Evolutionary conservation across 345 rosid genomes (phyloP).

Genomic region (Noccaea bulbosa): DNA sequence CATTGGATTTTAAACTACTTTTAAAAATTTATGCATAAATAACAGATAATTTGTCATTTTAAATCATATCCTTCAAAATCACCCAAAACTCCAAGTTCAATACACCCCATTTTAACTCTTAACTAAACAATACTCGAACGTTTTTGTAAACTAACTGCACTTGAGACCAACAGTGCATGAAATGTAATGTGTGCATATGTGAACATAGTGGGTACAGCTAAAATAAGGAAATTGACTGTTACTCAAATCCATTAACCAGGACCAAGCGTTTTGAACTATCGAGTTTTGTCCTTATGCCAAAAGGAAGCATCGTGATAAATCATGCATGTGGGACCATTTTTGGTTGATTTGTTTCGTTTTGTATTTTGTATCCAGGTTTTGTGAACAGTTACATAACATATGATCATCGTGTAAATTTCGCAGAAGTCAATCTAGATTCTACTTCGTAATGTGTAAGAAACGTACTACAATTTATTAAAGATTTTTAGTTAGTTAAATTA

Average conservation of each 20-base stretch:
- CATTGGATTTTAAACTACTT: too few relatives aligned
- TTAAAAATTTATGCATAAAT: too few relatives aligned
- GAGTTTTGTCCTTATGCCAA: slow-evolving; percentile 33
- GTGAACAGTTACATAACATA: slow-evolving; percentile 4
- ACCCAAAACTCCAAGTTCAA: too few relatives aligned
- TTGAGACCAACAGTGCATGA: slow-evolving; percentile 10
- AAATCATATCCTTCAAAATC: too few relatives aligned
- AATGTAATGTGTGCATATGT: slow-evolving; percentile 16
- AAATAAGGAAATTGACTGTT: slow-evolving; percentile 21
- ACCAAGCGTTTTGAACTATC: slow-evolving; percentile 34
- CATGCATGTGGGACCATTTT: slow-evolving; percentile 34
- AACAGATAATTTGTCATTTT: too few relatives aligned
- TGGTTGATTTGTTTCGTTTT: not conserved
- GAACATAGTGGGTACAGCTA: slow-evolving; percentile 34
- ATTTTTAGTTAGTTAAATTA: not conserved
- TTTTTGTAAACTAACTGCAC: slow-evolving; percentile 27
- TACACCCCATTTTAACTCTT: too few relatives aligned
- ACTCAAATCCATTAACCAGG: slow-evolving; percentile 22
- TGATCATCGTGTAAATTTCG: slow-evolving; percentile 30
- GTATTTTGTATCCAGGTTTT: slow-evolving; percentile 5
- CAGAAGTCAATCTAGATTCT: slow-evolving; percentile 5
- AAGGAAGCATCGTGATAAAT: slow-evolving; percentile 40
- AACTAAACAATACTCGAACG: slow-evolving; percentile 33
- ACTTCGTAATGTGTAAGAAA: slow-evolving; percentile 8
- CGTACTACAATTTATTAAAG: not conserved